These are phyloP conservation scores for Kodamaea kaohsiungensis DNA, from an alignment of 805 yeast species.

Conservation along the genomic window DNA sequence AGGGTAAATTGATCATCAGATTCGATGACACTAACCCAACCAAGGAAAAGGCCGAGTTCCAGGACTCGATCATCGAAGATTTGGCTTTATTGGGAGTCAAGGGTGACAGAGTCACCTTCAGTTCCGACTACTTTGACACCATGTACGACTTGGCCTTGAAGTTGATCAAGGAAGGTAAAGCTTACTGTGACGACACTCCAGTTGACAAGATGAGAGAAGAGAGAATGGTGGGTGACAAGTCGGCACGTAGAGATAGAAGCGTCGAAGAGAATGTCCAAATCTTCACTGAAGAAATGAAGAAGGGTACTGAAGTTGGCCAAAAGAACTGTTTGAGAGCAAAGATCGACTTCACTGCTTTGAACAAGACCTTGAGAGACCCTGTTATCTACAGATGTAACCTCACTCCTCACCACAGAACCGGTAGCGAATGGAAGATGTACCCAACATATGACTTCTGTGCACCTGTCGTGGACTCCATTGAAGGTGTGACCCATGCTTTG, in stretches of 20 bases:
- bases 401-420: slow-evolving; percentile 98
- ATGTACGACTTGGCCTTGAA: slow-evolving; percentile 87
- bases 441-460: slow-evolving; percentile 99
- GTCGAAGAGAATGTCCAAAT: slow-evolving; percentile 88
- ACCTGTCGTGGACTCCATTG: slow-evolving; percentile 92
- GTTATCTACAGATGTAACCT: slow-evolving; percentile 96
- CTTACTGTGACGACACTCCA: slow-evolving; percentile 97
- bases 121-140: slow-evolving; percentile 89
- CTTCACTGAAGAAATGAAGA: slow-evolving; percentile 89
- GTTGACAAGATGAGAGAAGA: slow-evolving; percentile 96
- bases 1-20: slow-evolving; percentile 94
- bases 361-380: slow-evolving; percentile 97
- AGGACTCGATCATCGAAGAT: slow-evolving; percentile 92
- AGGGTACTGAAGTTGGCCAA: slow-evolving; percentile 90
- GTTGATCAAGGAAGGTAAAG: slow-evolving; percentile 92
- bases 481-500: slow-evolving; percentile 97
- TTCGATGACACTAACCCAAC: slow-evolving; percentile 98
- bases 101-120: slow-evolving; percentile 85
- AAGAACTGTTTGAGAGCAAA: slow-evolving; percentile 96
- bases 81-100: slow-evolving; percentile 86
- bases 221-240: slow-evolving; percentile 96
- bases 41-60: slow-evolving; percentile 93
- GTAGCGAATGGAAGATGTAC: slow-evolving; percentile 89
- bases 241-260: slow-evolving; percentile 87
- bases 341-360: slow-evolving; percentile 85